phyloP scores from a whole-genome alignment of 2,329 filamentous ascomycete genomes.

The Thielaviopsis punctulata region DNA sequence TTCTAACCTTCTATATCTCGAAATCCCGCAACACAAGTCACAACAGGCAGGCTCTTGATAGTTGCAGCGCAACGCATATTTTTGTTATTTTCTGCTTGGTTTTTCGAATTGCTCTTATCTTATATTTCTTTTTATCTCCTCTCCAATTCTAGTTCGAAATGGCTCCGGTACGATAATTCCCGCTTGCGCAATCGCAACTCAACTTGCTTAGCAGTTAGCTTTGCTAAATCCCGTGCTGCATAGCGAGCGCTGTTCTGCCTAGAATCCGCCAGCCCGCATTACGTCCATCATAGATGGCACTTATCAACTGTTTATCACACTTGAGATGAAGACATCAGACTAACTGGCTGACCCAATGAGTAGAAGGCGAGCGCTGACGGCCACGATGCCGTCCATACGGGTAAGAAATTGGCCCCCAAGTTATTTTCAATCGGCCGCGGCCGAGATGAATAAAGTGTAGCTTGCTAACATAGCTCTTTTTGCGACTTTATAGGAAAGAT shows the following conservation, averaged over 20 bases:
- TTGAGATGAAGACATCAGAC: neutral
- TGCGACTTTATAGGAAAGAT: conserved; percentile 32
- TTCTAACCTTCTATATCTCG: neutral
- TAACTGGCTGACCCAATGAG: neutral
- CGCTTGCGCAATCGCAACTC: neutral
- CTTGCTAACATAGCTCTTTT: neutral
- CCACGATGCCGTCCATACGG: conserved; percentile 9
- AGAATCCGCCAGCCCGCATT: neutral
- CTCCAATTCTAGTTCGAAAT: conserved; percentile 3
- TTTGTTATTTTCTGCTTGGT: neutral
- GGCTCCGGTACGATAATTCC: conserved; percentile 10
- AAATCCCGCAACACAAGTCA: conserved; percentile 1
- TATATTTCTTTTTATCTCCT: neutral
- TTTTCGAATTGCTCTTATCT: neutral
- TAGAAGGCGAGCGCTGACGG: conserved; percentile 10
- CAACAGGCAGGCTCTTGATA: neutral
- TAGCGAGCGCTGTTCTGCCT: neutral
- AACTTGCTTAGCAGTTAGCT: neutral
- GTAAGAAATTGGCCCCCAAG: neutral
- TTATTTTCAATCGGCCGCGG: neutral
- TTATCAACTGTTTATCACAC: neutral
- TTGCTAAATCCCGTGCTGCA: neutral
- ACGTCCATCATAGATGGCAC: too few relatives aligned
- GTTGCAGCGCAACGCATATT: neutral
- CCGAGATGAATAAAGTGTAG: neutral